Evolutionary conservation across 2,329 filamentous ascomycete genomes (phyloP), one percentile per base, ranked within the genome.

Genomic region (Phaeosphaeria sp.): DNA sequence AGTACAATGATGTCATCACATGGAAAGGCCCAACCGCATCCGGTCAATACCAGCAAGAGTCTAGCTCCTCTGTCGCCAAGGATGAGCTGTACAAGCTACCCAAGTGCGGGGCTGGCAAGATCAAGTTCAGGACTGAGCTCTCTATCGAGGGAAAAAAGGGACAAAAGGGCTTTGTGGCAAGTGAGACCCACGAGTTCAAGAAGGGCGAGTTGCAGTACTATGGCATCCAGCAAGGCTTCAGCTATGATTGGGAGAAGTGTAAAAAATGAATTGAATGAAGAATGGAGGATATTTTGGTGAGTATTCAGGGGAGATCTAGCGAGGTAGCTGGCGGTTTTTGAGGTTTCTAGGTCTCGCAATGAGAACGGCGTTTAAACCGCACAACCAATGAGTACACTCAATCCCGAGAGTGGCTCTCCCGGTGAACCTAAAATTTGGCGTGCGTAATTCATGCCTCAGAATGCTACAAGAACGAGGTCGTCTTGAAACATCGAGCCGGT

Each of bases 221-320:
- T 56, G 65, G 63, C 6, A 52, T 52, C 6, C 59, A 63, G 51
- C 56, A 63, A 21, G 63, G 62, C 1, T 63, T 59, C 18, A 62
- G 61, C 42, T 62, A 63, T 52, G 63, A 66, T 42, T 68, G 55
- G 55, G 59, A 66, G 49, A 66, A 66, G 44, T 66, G 63, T 18
- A 21, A 18, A 15, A 58, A 51, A 41, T 60, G 51, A 52, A 17
- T n/a, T n/a, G n/a, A n/a, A n/a, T n/a, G n/a, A n/a, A n/a, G n/a
- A n/a, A n/a, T n/a, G n/a, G n/a, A n/a, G n/a, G n/a, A n/a, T n/a
- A n/a, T n/a, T n/a, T n/a, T n/a, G n/a, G n/a, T n/a, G n/a, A n/a
- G n/a, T n/a, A n/a, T n/a, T n/a, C n/a, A n/a, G n/a, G n/a, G n/a
- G n/a, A n/a, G n/a, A n/a, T n/a, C n/a, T n/a, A n/a, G n/a, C n/a